Percentiles rank a stretch among this genome's conserved stretches.
phyloP scores from a whole-genome alignment of 768 basidiomycete genomes.

The Udeniomyces megalosporus region DNA sequence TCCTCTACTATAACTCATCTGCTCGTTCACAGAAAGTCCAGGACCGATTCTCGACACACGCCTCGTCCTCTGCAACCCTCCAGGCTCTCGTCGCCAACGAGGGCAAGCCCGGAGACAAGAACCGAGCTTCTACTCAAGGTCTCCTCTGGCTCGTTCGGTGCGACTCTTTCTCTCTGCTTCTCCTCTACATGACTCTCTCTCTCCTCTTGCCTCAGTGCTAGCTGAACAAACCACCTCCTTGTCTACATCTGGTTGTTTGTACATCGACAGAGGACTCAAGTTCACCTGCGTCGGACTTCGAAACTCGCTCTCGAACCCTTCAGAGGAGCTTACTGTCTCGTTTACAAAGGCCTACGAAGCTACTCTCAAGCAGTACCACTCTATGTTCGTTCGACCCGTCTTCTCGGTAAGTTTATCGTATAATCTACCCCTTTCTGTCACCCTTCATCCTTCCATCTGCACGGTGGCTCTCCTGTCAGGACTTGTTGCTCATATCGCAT shows the following conservation, averaged over 20 bases:
- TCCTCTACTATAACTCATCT: neutral
- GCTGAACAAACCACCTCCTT: neutral
- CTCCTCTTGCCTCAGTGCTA: neutral
- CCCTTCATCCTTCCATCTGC: neutral
- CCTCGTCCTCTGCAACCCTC: slow-evolving; percentile 53
- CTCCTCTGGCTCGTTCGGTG: slow-evolving; percentile 72
- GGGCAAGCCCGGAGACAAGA: slow-evolving; percentile 52
- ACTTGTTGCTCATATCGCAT: neutral
- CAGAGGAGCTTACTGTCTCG: slow-evolving; percentile 49
- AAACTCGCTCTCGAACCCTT: slow-evolving; percentile 47
- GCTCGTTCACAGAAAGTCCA: slow-evolving; percentile 60
- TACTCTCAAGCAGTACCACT: slow-evolving; percentile 74
- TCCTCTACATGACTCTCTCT: neutral
- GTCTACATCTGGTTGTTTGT: neutral
- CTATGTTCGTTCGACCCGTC: slow-evolving; percentile 45
- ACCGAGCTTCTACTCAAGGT: slow-evolving; percentile 72
- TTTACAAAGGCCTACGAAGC: slow-evolving; percentile 68
- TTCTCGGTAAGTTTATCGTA: slow-evolving; percentile 46
- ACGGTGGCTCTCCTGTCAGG: neutral
- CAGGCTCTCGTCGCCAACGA: slow-evolving; percentile 72
- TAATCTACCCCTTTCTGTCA: neutral
- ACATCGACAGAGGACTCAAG: slow-evolving; percentile 47
- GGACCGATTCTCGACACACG: slow-evolving; percentile 52
- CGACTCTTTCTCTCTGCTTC: slow-evolving; percentile 15
- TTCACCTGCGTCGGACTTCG: slow-evolving; percentile 66